Evolutionary conservation across 768 basidiomycete genomes (phyloP).

Genomic region (Suillus subalutaceus): DNA sequence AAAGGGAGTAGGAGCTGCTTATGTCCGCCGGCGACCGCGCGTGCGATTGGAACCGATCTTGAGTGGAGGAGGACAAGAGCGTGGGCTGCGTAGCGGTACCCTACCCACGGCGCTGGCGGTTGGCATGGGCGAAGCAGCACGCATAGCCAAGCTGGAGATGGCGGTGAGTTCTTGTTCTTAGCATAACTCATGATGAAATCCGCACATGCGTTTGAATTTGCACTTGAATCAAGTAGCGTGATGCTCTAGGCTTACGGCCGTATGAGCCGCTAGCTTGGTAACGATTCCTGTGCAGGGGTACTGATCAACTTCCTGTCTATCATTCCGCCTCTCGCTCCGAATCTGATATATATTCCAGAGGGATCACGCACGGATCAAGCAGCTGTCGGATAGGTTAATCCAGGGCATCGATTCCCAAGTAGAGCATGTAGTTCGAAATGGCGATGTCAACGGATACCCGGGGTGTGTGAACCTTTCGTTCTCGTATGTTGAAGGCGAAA

Average conservation of each 20-base stretch:
- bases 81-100: constrained; percentile 94
- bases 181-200: constrained; percentile 46
- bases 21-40: constrained; percentile 89
- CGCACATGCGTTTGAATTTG: constrained; percentile 38
- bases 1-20: constrained; percentile 93
- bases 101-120: constrained; percentile 86
- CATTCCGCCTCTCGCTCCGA: constrained; percentile 10
- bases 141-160: constrained; percentile 93
- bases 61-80: constrained; percentile 96
- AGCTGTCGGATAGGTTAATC: constrained; percentile 81
- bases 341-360: constrained; percentile 46
- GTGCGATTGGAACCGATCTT: constrained; percentile 94
- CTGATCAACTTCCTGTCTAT: constrained; percentile 50
- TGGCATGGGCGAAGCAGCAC: constrained; percentile 92
- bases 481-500: constrained; percentile 96
- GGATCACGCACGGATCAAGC: constrained; percentile 75
- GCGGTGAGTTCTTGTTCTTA: constrained; percentile 57
- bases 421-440: constrained; percentile 92
- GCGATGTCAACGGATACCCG: constrained; percentile 88
- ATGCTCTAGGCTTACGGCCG: constrained; percentile 16
- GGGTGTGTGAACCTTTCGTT: constrained; percentile 97
- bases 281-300: constrained; percentile 91
- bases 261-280: constrained; percentile 51
- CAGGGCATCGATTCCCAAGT: constrained; percentile 80
- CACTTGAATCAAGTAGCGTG: constrained; percentile 50